Conservation (phyloP, 768 basidiomycete species). For the Bullera alba region DNA sequence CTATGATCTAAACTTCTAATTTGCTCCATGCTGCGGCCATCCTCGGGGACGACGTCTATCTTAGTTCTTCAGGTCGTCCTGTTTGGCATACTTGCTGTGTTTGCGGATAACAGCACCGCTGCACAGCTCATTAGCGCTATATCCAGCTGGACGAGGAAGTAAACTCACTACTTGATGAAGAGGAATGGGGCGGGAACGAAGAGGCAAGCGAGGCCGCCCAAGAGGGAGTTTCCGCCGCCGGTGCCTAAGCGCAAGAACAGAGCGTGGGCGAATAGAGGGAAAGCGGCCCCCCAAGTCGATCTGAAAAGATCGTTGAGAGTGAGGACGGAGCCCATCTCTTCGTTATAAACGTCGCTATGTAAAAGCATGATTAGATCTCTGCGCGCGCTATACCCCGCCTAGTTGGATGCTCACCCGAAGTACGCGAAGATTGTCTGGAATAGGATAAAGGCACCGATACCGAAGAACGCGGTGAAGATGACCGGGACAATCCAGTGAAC, state of each 20-base stretch:
- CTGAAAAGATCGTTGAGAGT: conserved; percentile 15
- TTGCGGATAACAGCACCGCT: not conserved
- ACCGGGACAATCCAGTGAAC: conserved; percentile 14
- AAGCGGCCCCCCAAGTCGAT: conserved; percentile 11
- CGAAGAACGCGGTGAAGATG: conserved; percentile 10
- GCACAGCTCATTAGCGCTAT: not conserved
- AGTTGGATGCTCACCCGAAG: conserved; percentile 8
- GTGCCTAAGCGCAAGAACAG: conserved; percentile 12
- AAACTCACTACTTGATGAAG: conserved; percentile 19
- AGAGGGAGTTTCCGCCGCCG: conserved; percentile 7
- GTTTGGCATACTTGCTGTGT: not conserved
- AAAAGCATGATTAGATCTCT: not conserved
- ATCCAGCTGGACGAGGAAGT: not conserved
- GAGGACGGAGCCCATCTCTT: conserved; percentile 9
- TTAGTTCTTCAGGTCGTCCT: not conserved
- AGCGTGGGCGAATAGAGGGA: conserved; percentile 13
- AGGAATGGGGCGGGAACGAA: conserved; percentile 19
- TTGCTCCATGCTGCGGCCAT: not conserved
- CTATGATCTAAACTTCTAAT: not conserved
- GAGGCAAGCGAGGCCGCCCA: conserved; percentile 7
- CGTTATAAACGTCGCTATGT: conserved; percentile 5
- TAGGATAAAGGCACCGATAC: conserved; percentile 10
- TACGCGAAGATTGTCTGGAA: conserved; percentile 12
- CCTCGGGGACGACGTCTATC: not conserved
- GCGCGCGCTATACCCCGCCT: not conserved